A percentile compares a stretch with the other conserved stretches of the same genome.
These are phyloP conservation scores for Fraxinus baroniana DNA, from an alignment of 305 asterid genomes.

Conservation along the genomic window DNA sequence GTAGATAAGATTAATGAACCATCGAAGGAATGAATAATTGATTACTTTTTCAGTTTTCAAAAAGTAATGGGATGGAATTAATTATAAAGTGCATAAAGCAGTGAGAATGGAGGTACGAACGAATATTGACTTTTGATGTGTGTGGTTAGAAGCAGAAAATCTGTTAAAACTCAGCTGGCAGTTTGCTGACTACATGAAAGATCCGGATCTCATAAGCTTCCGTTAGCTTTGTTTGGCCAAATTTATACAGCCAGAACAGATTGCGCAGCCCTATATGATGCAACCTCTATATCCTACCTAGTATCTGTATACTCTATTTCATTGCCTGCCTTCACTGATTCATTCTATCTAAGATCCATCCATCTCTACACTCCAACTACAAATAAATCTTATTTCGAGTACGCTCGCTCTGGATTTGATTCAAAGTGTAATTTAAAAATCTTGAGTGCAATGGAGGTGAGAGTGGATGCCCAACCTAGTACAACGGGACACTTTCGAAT, in stretches of 20 bases:
- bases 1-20: background rate
- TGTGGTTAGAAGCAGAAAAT: conserved; percentile 3
- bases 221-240: conserved; percentile 64
- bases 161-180: conserved; percentile 29
- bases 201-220: conserved; percentile 33
- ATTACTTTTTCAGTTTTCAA: background rate
- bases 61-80: background rate
- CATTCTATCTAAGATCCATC: background rate
- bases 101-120: background rate
- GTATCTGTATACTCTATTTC: background rate
- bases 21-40: background rate
- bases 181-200: conserved; percentile 32
- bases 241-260: background rate
- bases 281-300: background rate
- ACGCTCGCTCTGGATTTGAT: background rate
- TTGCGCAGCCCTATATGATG: background rate
- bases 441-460: background rate
- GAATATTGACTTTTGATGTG: background rate
- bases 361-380: background rate
- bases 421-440: background rate
- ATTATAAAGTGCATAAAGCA: background rate
- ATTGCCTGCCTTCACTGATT: background rate
- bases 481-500: background rate
- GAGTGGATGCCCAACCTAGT: background rate
- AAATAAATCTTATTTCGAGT: background rate